phyloP scores from a whole-genome alignment of 345 rosid species.

The Kernera saxatilis region DNA sequence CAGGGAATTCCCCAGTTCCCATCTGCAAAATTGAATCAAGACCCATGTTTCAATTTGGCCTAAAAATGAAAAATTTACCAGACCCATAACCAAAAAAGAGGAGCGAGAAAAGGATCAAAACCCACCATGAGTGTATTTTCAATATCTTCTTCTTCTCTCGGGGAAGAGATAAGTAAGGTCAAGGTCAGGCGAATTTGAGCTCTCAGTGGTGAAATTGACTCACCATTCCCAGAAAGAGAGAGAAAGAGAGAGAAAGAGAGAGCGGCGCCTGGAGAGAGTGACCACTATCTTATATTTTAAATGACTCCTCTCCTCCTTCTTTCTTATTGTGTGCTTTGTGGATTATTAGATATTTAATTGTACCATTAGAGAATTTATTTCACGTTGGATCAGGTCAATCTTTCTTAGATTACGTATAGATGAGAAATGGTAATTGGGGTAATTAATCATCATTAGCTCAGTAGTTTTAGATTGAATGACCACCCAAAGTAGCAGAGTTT shows the following conservation, averaged over 20 bases:
- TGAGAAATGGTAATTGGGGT: neutral
- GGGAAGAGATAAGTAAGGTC: slow-evolving; percentile 12
- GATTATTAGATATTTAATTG: neutral
- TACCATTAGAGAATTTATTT: neutral
- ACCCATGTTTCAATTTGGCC: slow-evolving; percentile 8
- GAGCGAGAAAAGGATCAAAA: neutral
- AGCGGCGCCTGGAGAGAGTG: slow-evolving; percentile 62
- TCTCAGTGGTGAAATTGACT: slow-evolving; percentile 26
- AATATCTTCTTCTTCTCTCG: neutral
- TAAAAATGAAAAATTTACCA: neutral
- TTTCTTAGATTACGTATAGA: neutral
- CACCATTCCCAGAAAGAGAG: slow-evolving; percentile 33
- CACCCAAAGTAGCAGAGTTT: neutral
- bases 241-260: slow-evolving; percentile 24
- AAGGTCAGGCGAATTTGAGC: slow-evolving; percentile 24
- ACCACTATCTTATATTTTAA: slow-evolving; percentile 15
- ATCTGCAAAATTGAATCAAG: slow-evolving; percentile 2
- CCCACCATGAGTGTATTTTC: slow-evolving; percentile 34
- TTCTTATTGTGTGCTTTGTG: neutral
- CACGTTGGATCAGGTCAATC: neutral
- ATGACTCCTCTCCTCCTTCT: neutral
- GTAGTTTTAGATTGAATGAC: neutral
- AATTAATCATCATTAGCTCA: neutral
- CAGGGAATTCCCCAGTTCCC: slow-evolving; percentile 23
- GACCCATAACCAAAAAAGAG: neutral